These are phyloP conservation scores for Melampsora americana DNA, from an alignment of 1,284 basidiomycete species.

Conservation along the genomic window DNA sequence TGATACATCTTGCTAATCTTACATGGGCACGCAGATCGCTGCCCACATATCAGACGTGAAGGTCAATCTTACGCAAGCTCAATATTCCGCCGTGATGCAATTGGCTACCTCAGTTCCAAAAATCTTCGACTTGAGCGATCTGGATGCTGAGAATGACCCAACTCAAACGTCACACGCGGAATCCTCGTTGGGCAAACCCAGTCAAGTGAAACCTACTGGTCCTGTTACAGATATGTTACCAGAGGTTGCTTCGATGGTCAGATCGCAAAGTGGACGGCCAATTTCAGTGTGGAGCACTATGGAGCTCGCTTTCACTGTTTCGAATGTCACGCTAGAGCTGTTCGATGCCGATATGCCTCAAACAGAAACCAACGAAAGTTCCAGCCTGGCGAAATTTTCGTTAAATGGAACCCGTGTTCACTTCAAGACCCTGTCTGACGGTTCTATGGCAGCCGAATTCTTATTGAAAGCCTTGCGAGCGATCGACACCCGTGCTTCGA, in stretches of 20 bases:
- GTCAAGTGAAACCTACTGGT: background rate
- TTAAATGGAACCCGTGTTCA: slow-evolving; percentile 75
- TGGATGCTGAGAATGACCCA: slow-evolving; percentile 16
- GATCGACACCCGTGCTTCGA: slow-evolving; percentile 77
- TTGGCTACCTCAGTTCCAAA: slow-evolving; percentile 72
- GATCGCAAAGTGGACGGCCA: slow-evolving; percentile 61
- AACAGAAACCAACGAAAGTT: slow-evolving; percentile 66
- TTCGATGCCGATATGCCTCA: slow-evolving; percentile 69
- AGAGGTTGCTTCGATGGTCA: slow-evolving; percentile 4
- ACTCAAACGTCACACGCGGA: background rate
- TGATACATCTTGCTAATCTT: no score
- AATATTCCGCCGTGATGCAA: slow-evolving; percentile 74
- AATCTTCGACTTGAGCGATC: slow-evolving; percentile 58
- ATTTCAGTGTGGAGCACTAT: slow-evolving; percentile 64
- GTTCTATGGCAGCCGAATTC: slow-evolving; percentile 79
- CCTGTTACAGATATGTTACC: slow-evolving; percentile 13
- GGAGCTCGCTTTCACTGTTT: slow-evolving; percentile 73
- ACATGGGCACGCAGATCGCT: slow-evolving; percentile 59
- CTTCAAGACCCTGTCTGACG: slow-evolving; percentile 78
- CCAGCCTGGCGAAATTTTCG: slow-evolving; percentile 81
- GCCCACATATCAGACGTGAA: slow-evolving; percentile 84
- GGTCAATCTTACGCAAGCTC: slow-evolving; percentile 81
- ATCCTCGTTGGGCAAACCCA: slow-evolving; percentile 1
- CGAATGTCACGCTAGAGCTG: slow-evolving; percentile 81
- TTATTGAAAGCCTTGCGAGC: slow-evolving; percentile 86